These are phyloP conservation scores for Claviceps paspali DNA, from an alignment of 2,329 filamentous ascomycete species.

Conservation along the genomic window DNA sequence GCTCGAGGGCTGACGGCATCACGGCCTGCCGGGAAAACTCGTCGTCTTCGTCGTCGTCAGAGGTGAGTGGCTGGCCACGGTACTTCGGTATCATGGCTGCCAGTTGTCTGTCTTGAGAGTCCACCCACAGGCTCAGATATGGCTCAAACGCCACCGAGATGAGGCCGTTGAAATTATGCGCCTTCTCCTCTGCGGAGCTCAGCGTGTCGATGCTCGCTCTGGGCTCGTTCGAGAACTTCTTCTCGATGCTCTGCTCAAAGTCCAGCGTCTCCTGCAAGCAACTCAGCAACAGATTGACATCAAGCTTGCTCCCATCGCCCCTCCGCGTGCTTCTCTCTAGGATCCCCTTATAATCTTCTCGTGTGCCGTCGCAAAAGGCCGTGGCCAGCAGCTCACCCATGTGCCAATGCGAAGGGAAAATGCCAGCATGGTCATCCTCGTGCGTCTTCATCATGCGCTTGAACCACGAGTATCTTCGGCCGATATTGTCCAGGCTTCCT, in stretches of 20 bases:
- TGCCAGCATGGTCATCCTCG: constrained; percentile 76
- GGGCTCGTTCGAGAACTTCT: constrained; percentile 57
- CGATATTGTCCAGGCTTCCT: constrained; percentile 91
- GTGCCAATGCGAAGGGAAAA: constrained; percentile 80
- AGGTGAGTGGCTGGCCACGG: constrained; percentile 63
- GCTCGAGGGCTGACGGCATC: constrained; percentile 83
- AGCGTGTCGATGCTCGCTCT: constrained; percentile 83
- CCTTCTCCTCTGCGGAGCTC: constrained; percentile 59
- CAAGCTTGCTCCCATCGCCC: constrained; percentile 61
- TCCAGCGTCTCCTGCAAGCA: constrained; percentile 93
- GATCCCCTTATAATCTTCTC: constrained; percentile 90
- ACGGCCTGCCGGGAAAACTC: constrained; percentile 86
- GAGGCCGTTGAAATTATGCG: constrained; percentile 68
- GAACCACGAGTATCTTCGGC: constrained; percentile 90
- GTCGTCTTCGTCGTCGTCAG: constrained; percentile 79
- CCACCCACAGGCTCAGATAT: constrained; percentile 92
- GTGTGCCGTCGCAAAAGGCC: constrained; percentile 86
- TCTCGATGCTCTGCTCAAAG: constrained; percentile 86
- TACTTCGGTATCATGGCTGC: constrained; percentile 77
- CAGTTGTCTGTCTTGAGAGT: constrained; percentile 83
- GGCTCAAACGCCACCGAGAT: constrained; percentile 97
- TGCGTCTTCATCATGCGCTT: constrained; percentile 89
- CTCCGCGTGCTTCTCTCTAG: constrained; percentile 75
- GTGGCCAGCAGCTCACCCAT: constrained; percentile 83
- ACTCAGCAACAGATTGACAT: constrained; percentile 76